These are phyloP conservation scores for Alternaria sp. DNA, from an alignment of 2,329 filamentous ascomycete species.

Conservation along the genomic window DNA sequence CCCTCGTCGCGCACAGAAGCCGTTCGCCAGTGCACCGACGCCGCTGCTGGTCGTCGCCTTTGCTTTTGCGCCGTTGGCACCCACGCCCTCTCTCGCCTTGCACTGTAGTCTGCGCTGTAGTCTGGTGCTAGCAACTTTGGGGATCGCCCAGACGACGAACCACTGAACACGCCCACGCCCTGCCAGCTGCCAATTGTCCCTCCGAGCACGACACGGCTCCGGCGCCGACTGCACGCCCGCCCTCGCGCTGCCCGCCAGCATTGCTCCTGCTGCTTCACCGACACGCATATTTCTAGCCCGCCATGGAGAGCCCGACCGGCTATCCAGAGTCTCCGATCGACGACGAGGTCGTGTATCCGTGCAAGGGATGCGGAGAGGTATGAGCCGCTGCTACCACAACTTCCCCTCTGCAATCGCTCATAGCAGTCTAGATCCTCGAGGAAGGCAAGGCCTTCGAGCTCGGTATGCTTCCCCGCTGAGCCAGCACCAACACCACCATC, in stretches of 20 bases:
- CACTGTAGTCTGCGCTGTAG: not conserved
- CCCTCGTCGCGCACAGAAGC: slow-evolving; percentile 13
- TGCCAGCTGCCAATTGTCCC: not conserved
- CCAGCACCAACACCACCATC: slow-evolving; percentile 9
- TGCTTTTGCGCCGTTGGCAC: slow-evolving; percentile 5
- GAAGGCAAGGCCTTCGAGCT: slow-evolving; percentile 99
- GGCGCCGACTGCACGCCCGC: not conserved
- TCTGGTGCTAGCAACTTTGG: not conserved
- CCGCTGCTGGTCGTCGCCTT: not conserved
- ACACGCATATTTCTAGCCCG: slow-evolving; percentile 10
- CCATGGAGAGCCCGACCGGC: slow-evolving; percentile 62
- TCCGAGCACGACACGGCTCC: not conserved
- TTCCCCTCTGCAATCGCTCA: slow-evolving; percentile 21
- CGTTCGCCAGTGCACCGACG: slow-evolving; percentile 11
- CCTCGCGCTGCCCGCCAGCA: slow-evolving; percentile 2
- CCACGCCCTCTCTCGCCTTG: not conserved
- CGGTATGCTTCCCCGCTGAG: slow-evolving; percentile 63
- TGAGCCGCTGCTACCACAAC: slow-evolving; percentile 11
- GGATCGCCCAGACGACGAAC: slow-evolving; percentile 9
- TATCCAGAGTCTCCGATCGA: slow-evolving; percentile 59
- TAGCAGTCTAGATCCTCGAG: slow-evolving; percentile 78
- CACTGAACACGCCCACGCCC: not conserved
- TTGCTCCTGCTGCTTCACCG: not conserved
- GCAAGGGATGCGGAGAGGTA: slow-evolving; percentile 65
- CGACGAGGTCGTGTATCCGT: slow-evolving; percentile 64